These are phyloP conservation scores for Colletotrichum sublineola DNA, from an alignment of 2,329 filamentous ascomycete genomes.

Conservation along the genomic window DNA sequence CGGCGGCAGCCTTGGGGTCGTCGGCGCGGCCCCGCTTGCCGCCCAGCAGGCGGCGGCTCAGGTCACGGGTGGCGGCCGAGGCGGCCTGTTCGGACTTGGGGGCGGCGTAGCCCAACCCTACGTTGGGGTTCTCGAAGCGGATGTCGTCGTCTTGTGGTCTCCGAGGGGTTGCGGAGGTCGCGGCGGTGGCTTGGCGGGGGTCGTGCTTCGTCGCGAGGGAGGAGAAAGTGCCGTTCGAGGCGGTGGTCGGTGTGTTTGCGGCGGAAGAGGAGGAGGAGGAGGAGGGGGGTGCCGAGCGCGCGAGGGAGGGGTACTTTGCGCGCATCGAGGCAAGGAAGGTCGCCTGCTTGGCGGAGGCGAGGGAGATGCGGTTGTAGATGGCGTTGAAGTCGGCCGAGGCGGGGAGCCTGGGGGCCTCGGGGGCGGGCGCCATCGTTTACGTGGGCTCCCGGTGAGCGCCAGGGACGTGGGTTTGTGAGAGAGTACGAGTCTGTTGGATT, in stretches of 20 bases:
- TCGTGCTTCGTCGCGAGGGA: constrained; percentile 36
- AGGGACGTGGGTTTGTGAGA: neutral
- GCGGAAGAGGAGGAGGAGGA: constrained; percentile 1
- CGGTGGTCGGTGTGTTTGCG: neutral
- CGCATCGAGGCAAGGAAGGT: constrained; percentile 50
- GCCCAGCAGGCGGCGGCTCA: constrained; percentile 51
- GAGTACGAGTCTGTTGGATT: neutral
- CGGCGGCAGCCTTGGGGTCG: constrained; percentile 37
- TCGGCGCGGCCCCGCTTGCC: constrained; percentile 27
- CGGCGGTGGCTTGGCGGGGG: neutral
- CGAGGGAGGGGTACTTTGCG: constrained; percentile 38
- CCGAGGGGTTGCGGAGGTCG: constrained; percentile 6
- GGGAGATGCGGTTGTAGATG: constrained; percentile 58
- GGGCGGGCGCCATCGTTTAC: constrained; percentile 25
- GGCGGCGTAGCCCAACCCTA: constrained; percentile 57
- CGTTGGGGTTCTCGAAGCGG: constrained; percentile 49
- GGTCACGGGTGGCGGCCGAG: constrained; percentile 46
- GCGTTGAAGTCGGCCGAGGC: constrained; percentile 54
- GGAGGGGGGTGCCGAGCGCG: constrained; percentile 16
- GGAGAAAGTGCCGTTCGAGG: constrained; percentile 38
- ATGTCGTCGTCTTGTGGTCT: constrained; percentile 38
- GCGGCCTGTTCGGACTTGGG: constrained; percentile 46
- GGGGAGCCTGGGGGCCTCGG: constrained; percentile 48
- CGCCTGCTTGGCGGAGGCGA: constrained; percentile 54
- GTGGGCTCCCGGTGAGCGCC: neutral